Percentiles rank a stretch among this genome's conserved stretches.
Conservation (phyloP, 2,329 filamentous ascomycete species). For the Colletotrichum brevisporum region DNA sequence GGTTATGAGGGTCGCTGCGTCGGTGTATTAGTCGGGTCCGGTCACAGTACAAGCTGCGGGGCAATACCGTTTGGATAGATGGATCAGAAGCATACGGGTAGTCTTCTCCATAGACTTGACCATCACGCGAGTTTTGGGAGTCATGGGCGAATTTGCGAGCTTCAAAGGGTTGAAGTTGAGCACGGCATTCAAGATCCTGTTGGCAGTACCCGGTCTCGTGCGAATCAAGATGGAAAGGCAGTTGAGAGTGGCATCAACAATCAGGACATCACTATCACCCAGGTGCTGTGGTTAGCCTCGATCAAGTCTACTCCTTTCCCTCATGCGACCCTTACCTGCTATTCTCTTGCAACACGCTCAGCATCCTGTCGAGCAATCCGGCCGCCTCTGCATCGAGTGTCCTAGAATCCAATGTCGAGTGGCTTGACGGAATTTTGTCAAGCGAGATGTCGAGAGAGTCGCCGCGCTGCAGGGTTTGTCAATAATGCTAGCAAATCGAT, state of each 20-base stretch:
- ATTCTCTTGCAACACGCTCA: slow-evolving; percentile 88
- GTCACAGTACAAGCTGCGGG: slow-evolving; percentile 1
- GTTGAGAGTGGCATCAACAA: slow-evolving; percentile 94
- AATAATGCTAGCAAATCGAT: slow-evolving; percentile 38
- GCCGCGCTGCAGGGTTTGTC: slow-evolving; percentile 55
- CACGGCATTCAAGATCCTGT: slow-evolving; percentile 87
- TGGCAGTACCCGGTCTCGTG: slow-evolving; percentile 83
- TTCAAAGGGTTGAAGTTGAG: slow-evolving; percentile 94
- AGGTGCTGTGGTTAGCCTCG: slow-evolving; percentile 28
- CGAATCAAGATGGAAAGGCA: slow-evolving; percentile 87
- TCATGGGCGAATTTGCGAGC: slow-evolving; percentile 82
- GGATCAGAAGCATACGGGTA: slow-evolving; percentile 84
- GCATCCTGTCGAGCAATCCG: slow-evolving; percentile 89
- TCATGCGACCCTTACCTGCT: slow-evolving; percentile 72
- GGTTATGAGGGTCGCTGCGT: slow-evolving; percentile 82
- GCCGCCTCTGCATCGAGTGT: slow-evolving; percentile 94
- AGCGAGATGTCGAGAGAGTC: slow-evolving; percentile 82
- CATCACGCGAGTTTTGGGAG: slow-evolving; percentile 83
- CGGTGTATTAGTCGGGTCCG: slow-evolving; percentile 44
- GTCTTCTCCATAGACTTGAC: slow-evolving; percentile 97
- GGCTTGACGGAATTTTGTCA: slow-evolving; percentile 85
- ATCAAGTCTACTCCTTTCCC: neutral
- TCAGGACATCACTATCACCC: slow-evolving; percentile 79
- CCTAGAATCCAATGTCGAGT: slow-evolving; percentile 82
- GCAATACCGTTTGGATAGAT: slow-evolving; percentile 82